Evolutionary conservation across 768 basidiomycete genomes (phyloP), one percentile per base, ranked within the genome.

Genomic region (Tremella mesenterica): DNA sequence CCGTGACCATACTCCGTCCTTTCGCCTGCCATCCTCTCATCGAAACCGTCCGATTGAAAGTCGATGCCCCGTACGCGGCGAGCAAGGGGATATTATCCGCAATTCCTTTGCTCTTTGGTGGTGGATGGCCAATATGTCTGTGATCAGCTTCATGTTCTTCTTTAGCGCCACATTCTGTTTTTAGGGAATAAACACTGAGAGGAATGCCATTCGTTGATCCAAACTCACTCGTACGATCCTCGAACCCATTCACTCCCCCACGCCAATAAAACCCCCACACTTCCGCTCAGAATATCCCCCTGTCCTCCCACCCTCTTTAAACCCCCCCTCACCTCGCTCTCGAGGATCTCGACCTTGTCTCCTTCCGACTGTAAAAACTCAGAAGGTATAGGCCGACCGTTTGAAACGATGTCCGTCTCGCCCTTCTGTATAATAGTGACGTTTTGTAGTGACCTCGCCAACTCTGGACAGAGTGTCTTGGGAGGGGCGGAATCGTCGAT

Each of bases 171-270:
- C 38, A 5, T 41, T 16, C 14, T 4, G 4, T 23, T 41, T 8
- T 5, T 5, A 41, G 8, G 14, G 4, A 4, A 41, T 41, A n/a
- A n/a, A n/a, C n/a, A n/a, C n/a, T n/a, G n/a, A n/a, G n/a, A n/a
- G n/a, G n/a, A n/a, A n/a, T n/a, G n/a, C n/a, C n/a, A n/a, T n/a
- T n/a, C n/a, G n/a, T 45, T 23, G 18, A 25, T 26, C 18, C 4
- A 4, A 18, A 68, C 80, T 64, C 65, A 89, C 88, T 84, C 85
- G 60, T 85, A 89, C 1, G 79, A 81, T 14, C 90, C 86, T 39
- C 82, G 81, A 65, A 92, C 89, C 70, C 87, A 97, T 63, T 87
- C 89, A 70, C 85, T 86, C 4, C 86, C 89, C 93, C 95, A 99
- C 3, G 92, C 92, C 61, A 97, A 77, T 70, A 95, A 81, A 1